A percentile compares a stretch with the other conserved stretches of the same genome.
Evolutionary conservation across 2,329 filamentous ascomycete genomes (phyloP).

Genomic region (Aspergillus japonicus): DNA sequence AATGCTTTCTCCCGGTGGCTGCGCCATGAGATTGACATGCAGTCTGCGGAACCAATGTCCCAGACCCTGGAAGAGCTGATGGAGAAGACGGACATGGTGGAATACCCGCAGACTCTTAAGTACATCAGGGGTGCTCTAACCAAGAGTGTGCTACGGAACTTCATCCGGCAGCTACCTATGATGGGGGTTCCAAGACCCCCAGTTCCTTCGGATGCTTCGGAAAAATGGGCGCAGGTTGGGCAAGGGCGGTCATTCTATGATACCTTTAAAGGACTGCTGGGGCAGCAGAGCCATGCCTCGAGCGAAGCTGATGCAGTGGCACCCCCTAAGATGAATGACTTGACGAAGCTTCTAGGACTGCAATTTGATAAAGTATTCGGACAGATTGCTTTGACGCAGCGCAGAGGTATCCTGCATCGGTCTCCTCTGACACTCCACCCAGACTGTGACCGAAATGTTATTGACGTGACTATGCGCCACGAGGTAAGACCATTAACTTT

Average conservation of each 20-base stretch:
- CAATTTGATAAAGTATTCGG: conserved; percentile 64
- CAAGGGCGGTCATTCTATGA: conserved; percentile 45
- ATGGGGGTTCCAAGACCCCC: conserved; percentile 28
- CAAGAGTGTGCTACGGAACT: conserved; percentile 63
- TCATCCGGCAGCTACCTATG: conserved; percentile 46
- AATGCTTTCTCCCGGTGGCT: conserved; percentile 79
- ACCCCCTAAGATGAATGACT: conserved; percentile 62
- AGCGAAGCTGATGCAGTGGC: conserved; percentile 51
- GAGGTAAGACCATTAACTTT: conserved; percentile 38
- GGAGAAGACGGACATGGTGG: conserved; percentile 74
- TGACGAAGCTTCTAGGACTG: conserved; percentile 58
- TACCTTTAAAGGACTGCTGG: conserved; percentile 52
- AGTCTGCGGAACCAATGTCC: conserved; percentile 62
- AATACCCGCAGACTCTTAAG: conserved; percentile 68
- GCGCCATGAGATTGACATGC: conserved; percentile 74
- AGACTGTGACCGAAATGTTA: conserved; percentile 33
- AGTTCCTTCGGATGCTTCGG: conserved; percentile 39
- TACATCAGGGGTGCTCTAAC: conserved; percentile 74
- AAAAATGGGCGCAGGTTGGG: conserved; percentile 42
- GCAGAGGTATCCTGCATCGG: conserved; percentile 67
- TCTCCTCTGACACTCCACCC: conserved; percentile 51
- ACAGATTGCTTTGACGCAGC: conserved; percentile 68
- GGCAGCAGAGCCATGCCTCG: conserved; percentile 49
- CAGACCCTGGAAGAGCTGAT: conserved; percentile 66
- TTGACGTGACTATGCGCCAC: conserved; percentile 61